Base-by-base conservation (phyloP, 768 basidiomycete genomes). In the Cyathus striatus region DNA sequence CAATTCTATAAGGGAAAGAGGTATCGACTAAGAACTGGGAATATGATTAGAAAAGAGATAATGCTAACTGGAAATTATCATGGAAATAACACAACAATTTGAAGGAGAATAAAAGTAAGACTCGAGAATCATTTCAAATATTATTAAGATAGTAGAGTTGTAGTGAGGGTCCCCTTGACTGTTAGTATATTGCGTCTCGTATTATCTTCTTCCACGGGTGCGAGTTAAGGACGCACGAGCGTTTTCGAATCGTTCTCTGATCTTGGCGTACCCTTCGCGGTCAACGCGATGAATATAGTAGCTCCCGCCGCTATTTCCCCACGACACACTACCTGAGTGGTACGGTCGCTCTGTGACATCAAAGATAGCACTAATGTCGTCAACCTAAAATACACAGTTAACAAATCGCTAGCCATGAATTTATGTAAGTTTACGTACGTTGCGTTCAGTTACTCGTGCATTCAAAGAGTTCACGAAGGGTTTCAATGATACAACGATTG, bases 401-500 rank as follows among this genome's bases (percentile, higher is more conserved):
- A 41, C 14, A 23, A 24, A 38, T 21, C 23, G 27, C 7, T 38
- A 34, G 23, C 16, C 39, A 16, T 24, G n/a, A 42, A 41, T 23
- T 20, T 10, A 32, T 38, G 21, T 27, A 34, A 18, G 33, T 25
- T 37, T 58, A 51, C 82, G 42, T 51, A 88, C 85, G 51, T 92
- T 95, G 35, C 87, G 84, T 52, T 91, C 84, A 0, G 87, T 90
- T 44, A 96, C 70, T 26, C 88, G 79, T 33, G 83, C 85, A 51
- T 84, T 75, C 25, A 75, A 52, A 0, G 79, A 77, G 23, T 83
- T 76, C 43, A 93, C 83, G 49, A 90, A 96, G 1, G 92, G 90
- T 45, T 85, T 81, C 14, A 99, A 66, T 16, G 90, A 92, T 26
- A 98, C 78, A 37, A 99, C 87, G 38, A 83, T 83, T 0, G 93